Evolutionary conservation across 306 rosid genomes (phyloP).

Genomic region (Cucumis cinereus): DNA sequence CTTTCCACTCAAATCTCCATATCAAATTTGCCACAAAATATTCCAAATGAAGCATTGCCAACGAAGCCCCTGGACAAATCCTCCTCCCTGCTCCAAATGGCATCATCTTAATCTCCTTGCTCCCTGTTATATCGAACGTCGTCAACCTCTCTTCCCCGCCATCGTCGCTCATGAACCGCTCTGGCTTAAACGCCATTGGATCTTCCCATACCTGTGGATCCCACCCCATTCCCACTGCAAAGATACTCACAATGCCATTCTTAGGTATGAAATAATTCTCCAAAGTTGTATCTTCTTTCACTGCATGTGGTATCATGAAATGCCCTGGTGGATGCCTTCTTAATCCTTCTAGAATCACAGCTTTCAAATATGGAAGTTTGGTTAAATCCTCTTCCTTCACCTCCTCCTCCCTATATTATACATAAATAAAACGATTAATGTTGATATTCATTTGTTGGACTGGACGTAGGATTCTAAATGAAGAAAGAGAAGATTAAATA

Average conservation of each 20-base stretch:
- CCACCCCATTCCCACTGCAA: neutral
- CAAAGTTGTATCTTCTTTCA: neutral
- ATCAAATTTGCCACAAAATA: slow-evolving; percentile 10
- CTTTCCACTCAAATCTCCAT: slow-evolving; percentile 5
- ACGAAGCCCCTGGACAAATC: neutral
- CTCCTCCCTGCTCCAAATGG: slow-evolving; percentile 11
- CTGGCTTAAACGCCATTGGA: slow-evolving; percentile 4
- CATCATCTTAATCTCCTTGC: slow-evolving; percentile 14
- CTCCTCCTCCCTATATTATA: neutral
- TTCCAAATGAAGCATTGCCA: slow-evolving; percentile 13
- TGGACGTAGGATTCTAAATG: too few relatives aligned
- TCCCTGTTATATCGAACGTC: slow-evolving; percentile 2
- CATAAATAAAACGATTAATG: too few relatives aligned
- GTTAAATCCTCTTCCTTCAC: slow-evolving; percentile 8
- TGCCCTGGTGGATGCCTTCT: slow-evolving; percentile 8
- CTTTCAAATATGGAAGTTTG: slow-evolving; percentile 7
- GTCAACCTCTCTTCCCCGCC: neutral
- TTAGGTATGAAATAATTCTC: neutral
- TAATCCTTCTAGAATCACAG: slow-evolving; percentile 8
- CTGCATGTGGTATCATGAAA: slow-evolving; percentile 6
- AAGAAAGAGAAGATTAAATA: too few relatives aligned
- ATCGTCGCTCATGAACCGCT: neutral
- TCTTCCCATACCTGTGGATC: slow-evolving; percentile 10
- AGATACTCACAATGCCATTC: neutral
- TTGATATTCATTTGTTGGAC: too few relatives aligned